Percentiles rank a stretch among this genome's conserved stretches.
Conservation (phyloP, 495 filamentous ascomycete species). For the Talaromyces stipitatus region DNA sequence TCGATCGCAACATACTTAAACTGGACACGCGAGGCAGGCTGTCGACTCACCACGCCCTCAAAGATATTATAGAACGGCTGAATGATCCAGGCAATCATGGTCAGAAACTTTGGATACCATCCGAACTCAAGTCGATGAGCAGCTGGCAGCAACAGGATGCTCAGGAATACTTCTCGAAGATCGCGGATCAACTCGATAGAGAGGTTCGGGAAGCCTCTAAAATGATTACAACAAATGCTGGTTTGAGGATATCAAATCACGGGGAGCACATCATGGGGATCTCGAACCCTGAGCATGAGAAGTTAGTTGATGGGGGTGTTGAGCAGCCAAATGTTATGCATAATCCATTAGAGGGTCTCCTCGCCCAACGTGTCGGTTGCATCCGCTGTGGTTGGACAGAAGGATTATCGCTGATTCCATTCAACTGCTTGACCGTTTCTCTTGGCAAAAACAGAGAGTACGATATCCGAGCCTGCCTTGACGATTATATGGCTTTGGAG, state of each 20-base stretch:
- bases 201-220: slow-evolving; percentile 51
- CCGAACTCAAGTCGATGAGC: slow-evolving; percentile 75
- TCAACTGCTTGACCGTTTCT: slow-evolving; percentile 87
- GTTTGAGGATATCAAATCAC: slow-evolving; percentile 33
- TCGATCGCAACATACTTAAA: slow-evolving; percentile 38
- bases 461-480: slow-evolving; percentile 68
- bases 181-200: slow-evolving; percentile 80
- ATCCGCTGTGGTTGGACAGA: slow-evolving; percentile 79
- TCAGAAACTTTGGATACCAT: slow-evolving; percentile 66
- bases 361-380: slow-evolving; percentile 87
- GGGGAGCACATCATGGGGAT: slow-evolving; percentile 31
- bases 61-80: slow-evolving; percentile 55
- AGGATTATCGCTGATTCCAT: slow-evolving; percentile 78
- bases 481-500: slow-evolving; percentile 79
- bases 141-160: slow-evolving; percentile 97
- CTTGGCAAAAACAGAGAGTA: slow-evolving; percentile 51
- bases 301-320: not conserved
- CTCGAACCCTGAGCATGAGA: slow-evolving; percentile 6
- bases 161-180: slow-evolving; percentile 91
- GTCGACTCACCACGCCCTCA: slow-evolving; percentile 49
- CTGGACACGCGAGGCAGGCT: slow-evolving; percentile 28
- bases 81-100: slow-evolving; percentile 62
- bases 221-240: slow-evolving; percentile 31
- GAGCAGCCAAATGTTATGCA: slow-evolving; percentile 17
- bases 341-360: slow-evolving; percentile 78